These are phyloP conservation scores for Scortechinia acanthostroma DNA, from an alignment of 2,329 filamentous ascomycete genomes.

Conservation along the genomic window DNA sequence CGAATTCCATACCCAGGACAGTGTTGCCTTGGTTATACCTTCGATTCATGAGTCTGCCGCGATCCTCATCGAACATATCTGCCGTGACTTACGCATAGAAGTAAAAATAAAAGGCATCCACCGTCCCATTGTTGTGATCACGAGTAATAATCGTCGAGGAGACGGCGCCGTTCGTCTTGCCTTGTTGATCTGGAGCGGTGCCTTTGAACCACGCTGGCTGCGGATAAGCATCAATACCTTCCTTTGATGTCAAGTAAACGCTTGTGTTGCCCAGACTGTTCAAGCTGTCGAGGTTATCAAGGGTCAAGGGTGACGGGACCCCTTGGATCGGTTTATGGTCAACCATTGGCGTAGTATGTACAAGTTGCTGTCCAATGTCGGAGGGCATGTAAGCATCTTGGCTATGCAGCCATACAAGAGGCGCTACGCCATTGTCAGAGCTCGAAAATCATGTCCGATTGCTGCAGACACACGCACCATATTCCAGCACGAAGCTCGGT, in stretches of 20 bases:
- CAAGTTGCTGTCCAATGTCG: neutral
- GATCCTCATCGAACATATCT: neutral
- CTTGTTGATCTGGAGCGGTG: constrained; percentile 32
- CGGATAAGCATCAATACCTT: neutral
- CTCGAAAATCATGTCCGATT: neutral
- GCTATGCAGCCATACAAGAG: neutral
- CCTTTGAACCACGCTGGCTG: constrained; percentile 25
- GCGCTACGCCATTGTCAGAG: neutral
- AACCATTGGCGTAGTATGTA: neutral
- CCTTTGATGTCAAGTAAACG: neutral
- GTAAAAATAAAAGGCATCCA: constrained; percentile 58
- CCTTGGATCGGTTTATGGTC: neutral
- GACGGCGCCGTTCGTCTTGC: constrained; percentile 34
- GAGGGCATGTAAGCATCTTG: neutral
- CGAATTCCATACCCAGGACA: constrained; percentile 37
- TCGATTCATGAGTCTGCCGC: constrained; percentile 4
- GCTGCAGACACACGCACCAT: neutral
- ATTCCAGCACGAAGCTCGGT: neutral
- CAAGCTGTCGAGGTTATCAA: neutral
- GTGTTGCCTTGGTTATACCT: constrained; percentile 43
- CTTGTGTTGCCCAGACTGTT: neutral
- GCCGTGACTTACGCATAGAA: constrained; percentile 39
- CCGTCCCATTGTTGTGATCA: constrained; percentile 36
- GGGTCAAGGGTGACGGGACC: neutral
- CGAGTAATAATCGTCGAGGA: constrained; percentile 40